Evolutionary conservation across 345 rosid species (phyloP).

Genomic region (Draba incana): DNA sequence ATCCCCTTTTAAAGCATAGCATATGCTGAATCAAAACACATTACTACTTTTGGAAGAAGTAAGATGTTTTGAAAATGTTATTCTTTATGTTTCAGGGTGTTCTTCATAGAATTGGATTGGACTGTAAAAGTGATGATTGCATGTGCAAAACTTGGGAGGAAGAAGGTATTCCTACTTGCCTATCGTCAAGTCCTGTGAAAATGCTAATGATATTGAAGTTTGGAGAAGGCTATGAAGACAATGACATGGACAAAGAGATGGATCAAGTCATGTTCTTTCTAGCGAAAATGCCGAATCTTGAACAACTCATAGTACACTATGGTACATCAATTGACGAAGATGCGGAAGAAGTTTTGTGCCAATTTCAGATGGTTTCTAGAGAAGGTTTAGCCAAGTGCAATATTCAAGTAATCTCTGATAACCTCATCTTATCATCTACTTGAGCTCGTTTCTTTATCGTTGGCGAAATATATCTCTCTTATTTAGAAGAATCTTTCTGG

Average conservation of each 20-base stretch:
- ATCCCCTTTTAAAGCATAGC: no score
- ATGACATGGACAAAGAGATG: conserved; percentile 22
- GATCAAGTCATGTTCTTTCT: conserved; percentile 21
- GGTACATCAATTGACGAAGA: conserved; percentile 1
- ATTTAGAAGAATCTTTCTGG: not conserved
- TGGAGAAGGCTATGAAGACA: conserved; percentile 22
- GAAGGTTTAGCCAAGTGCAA: conserved; percentile 16
- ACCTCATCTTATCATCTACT: conserved; percentile 6
- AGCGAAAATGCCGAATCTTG: conserved; percentile 19
- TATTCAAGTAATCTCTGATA: conserved; percentile 15
- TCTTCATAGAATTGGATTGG: conserved; percentile 5
- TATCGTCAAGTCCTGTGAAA: conserved; percentile 40
- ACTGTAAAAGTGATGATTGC: not conserved
- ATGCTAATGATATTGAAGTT: not conserved
- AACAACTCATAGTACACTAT: conserved; percentile 17
- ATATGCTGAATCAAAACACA: no score
- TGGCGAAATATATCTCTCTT: not conserved
- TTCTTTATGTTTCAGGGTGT: conserved; percentile 11
- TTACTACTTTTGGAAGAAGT: no score
- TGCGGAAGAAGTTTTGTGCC: not conserved
- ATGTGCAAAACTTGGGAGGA: conserved; percentile 1
- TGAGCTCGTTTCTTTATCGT: not conserved
- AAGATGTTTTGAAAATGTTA: not conserved
- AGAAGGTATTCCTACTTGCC: conserved; percentile 32
- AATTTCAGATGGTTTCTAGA: conserved; percentile 19